Evolutionary conservation across 305 asterid species (phyloP).

Genomic region (Ruellia speciosa): DNA sequence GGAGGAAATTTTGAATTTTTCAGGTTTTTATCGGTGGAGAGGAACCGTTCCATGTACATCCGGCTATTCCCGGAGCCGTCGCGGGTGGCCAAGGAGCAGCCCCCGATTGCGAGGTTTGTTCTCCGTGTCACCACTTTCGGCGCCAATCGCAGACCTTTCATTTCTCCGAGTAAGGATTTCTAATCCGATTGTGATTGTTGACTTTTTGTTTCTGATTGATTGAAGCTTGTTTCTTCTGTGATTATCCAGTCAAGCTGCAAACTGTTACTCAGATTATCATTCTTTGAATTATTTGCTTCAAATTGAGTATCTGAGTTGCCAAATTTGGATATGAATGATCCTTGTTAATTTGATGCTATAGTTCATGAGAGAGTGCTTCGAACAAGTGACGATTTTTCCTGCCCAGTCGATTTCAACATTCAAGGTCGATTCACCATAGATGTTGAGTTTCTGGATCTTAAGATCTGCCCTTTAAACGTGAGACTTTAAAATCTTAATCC

Average conservation of each 20-base stretch:
- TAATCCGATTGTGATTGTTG: neutral
- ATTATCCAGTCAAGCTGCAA: no score
- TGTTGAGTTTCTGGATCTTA: slow-evolving; percentile 88
- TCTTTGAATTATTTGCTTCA: neutral
- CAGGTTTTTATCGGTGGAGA: slow-evolving; percentile 82
- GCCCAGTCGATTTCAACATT: slow-evolving; percentile 59
- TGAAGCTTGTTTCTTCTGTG: neutral
- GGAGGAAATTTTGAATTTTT: neutral
- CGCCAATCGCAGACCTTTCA: slow-evolving; percentile 52
- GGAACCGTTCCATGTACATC: slow-evolving; percentile 61
- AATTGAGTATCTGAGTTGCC: neutral
- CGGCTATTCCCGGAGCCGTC: slow-evolving; percentile 83
- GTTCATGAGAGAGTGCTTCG: slow-evolving; percentile 87
- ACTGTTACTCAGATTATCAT: neutral
- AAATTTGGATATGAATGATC: neutral
- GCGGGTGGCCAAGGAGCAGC: slow-evolving; percentile 65
- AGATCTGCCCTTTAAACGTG: slow-evolving; percentile 62
- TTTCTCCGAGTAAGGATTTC: slow-evolving; percentile 56
- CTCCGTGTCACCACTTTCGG: slow-evolving; percentile 54
- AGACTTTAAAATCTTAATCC: slow-evolving; percentile 24
- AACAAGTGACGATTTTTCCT: slow-evolving; percentile 81
- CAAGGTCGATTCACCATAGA: slow-evolving; percentile 76
- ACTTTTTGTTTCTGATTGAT: slow-evolving; percentile 7
- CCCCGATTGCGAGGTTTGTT: slow-evolving; percentile 68
- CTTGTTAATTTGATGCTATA: slow-evolving; percentile 35